These are phyloP conservation scores for Botrytis fabae DNA, from an alignment of 2,329 filamentous ascomycete species.

Conservation along the genomic window DNA sequence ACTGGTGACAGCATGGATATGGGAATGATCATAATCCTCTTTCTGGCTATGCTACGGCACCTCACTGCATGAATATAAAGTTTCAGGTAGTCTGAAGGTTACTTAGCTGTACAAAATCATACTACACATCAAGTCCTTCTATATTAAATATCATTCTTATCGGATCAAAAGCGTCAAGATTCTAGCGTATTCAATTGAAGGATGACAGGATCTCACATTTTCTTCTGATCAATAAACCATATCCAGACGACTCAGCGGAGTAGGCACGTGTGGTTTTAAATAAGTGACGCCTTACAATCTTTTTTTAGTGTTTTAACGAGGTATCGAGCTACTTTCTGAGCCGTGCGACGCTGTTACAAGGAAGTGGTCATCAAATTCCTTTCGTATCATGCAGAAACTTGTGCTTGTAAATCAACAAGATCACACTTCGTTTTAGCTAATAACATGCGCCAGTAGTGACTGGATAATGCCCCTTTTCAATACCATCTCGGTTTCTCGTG, in stretches of 20 bases:
- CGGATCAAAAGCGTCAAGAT: not conserved
- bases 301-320: not conserved
- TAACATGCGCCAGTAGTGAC: not conserved
- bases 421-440: not conserved
- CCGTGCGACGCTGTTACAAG: not conserved
- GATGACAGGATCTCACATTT: not conserved
- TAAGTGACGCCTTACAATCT: not conserved
- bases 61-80: constrained; percentile 33
- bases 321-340: not conserved
- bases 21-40: constrained; percentile 27
- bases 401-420: not conserved
- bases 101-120: constrained; percentile 41
- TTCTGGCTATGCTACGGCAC: constrained; percentile 26
- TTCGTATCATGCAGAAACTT: not conserved
- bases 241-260: not conserved
- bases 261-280: not conserved
- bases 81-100: constrained; percentile 38
- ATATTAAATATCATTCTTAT: constrained; percentile 14
- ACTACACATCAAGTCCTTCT: constrained; percentile 32
- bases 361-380: not conserved
- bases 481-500: not conserved
- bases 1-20: constrained; percentile 30
- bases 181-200: not conserved
- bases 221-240: not conserved
- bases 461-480: not conserved